Base-by-base conservation (phyloP, 106 monocot genomes). In the Ottelia alismoides region DNA sequence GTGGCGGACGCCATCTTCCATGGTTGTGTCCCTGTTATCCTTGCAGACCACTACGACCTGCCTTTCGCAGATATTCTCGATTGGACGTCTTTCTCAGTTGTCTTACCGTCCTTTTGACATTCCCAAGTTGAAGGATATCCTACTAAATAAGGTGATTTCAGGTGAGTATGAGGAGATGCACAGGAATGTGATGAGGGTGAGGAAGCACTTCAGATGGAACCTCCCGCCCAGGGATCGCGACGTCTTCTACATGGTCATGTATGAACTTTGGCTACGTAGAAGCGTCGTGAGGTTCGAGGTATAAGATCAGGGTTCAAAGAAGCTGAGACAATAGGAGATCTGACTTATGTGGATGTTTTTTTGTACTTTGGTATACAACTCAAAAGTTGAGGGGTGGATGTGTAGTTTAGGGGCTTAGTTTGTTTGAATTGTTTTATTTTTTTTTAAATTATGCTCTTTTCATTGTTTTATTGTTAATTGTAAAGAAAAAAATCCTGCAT, bases 181-280 rank as follows among this genome's bases (percentile, higher is more conserved):
- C 27, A 16, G 28, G 28, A 65, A 65, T 31, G 53, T 65, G 20
- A 31, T 65, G 4, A 18, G 28, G 27, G 54, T 65, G 26, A 65
- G 64, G 54, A 65, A 20, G 14, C 64, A 65, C 25, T 55, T 65
- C 25, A 35, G 53, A 35, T 65, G 64, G 64, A 52, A 65, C 28
- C 35, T 24, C 20, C 6, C 43, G 40, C 64, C 64, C 53, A 65
- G 23, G 25, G 25, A 27, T 22, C 55, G 55, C 45, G 64, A 65
- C 26, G 23, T 54, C 43, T 65, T 65, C 45, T 19, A 44, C 32
- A 65, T 65, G 64, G 55, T 54, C 21, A 54, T 22, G 27, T 53
- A 65, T 24, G 53, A 65, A 25, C 28, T 65, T 5, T 65, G 64
- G 64, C 27, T 53, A 17, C 40, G n/a, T 21, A 55, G 64, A 14